Percentiles rank a stretch among this genome's conserved stretches.
phyloP scores from a whole-genome alignment of 441 rosid species.

The Cnidoscolus chayamansa region DNA sequence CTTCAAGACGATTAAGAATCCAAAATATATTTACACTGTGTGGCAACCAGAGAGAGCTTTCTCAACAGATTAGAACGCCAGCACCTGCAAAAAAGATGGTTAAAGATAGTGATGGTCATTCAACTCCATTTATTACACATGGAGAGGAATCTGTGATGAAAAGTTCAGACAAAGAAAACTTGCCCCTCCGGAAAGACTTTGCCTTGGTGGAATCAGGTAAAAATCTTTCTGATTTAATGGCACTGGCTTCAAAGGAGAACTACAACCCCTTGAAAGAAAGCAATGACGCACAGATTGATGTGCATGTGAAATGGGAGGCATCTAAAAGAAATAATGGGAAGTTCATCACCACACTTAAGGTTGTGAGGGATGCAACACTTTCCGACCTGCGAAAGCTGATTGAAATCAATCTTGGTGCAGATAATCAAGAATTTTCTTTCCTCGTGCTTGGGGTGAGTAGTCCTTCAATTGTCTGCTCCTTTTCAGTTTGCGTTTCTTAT shows the following conservation, averaged over 20 bases:
- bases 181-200: constrained; percentile 13
- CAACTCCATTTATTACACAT: constrained; percentile 14
- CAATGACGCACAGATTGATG: constrained; percentile 38
- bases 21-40: constrained; percentile 89
- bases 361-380: constrained; percentile 50
- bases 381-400: constrained; percentile 72
- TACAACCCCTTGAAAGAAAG: constrained; percentile 31
- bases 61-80: constrained; percentile 51
- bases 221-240: constrained; percentile 19
- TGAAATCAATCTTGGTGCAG: constrained; percentile 59
- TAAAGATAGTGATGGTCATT: constrained; percentile 32
- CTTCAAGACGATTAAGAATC: constrained; percentile 61
- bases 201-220: constrained; percentile 13
- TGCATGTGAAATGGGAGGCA: constrained; percentile 68
- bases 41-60: constrained; percentile 84
- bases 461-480: not conserved
- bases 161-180: constrained; percentile 25
- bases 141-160: constrained; percentile 15
- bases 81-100: constrained; percentile 24
- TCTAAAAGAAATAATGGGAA: constrained; percentile 47
- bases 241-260: constrained; percentile 52
- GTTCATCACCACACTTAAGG: constrained; percentile 51
- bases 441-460: constrained; percentile 54
- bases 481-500: too few species aligned
- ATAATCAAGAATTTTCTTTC: constrained; percentile 50